Conservation (phyloP, 768 basidiomycete species). For the Suillus clintonianus region DNA sequence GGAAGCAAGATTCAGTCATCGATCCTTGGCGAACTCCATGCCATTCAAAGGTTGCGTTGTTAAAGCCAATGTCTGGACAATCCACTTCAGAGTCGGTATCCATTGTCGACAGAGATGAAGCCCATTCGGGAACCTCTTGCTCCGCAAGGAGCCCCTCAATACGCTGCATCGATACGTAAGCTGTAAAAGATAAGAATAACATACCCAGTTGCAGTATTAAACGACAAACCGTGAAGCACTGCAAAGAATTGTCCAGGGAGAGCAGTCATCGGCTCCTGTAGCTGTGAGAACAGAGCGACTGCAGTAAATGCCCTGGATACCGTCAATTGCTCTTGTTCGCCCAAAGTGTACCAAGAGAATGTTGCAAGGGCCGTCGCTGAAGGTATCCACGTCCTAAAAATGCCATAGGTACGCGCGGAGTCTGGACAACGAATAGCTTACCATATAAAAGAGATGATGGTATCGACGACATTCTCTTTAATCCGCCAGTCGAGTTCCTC, state of each 20-base stretch:
- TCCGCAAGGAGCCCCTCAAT: constrained; percentile 75
- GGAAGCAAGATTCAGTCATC: constrained; percentile 42
- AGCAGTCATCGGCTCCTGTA: constrained; percentile 67
- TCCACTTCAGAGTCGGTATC: constrained; percentile 4
- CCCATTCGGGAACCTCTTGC: constrained; percentile 79
- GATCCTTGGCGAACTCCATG: constrained; percentile 35
- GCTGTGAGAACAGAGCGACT: constrained; percentile 71
- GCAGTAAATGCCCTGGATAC: constrained; percentile 83
- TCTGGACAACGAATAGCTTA: constrained; percentile 22
- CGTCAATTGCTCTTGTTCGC: constrained; percentile 65
- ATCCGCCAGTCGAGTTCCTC: constrained; percentile 69
- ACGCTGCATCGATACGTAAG: constrained; percentile 80
- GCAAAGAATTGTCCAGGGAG: constrained; percentile 67
- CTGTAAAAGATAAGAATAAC: constrained; percentile 29
- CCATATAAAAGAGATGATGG: constrained; percentile 71
- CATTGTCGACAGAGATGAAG: constrained; percentile 57
- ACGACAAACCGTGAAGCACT: constrained; percentile 53
- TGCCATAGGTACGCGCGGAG: constrained; percentile 5
- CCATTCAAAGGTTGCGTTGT: constrained; percentile 60
- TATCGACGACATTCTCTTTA: constrained; percentile 60
- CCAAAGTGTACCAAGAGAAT: constrained; percentile 67
- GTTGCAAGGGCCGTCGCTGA: constrained; percentile 65
- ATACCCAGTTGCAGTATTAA: background rate
- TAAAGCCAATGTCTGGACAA: constrained; percentile 48
- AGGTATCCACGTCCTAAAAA: constrained; percentile 69